These are phyloP conservation scores for Cyberlindnera amylophila DNA, from an alignment of 805 yeast species.

Conservation along the genomic window DNA sequence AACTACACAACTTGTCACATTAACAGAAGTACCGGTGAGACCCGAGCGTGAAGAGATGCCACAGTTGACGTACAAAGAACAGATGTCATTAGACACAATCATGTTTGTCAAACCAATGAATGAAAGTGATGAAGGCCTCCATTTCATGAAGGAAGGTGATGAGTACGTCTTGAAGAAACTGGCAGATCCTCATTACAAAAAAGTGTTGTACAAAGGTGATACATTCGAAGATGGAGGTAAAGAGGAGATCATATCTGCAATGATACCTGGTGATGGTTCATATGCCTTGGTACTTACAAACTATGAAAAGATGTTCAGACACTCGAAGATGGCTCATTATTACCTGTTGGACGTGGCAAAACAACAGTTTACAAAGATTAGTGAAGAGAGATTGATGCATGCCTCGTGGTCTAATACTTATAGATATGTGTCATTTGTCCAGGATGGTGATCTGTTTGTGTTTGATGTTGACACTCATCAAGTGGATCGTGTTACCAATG, in stretches of 20 bases:
- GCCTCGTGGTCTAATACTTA: slow-evolving; percentile 62
- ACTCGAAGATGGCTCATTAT: slow-evolving; percentile 58
- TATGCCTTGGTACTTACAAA: slow-evolving; percentile 57
- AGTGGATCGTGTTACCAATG: slow-evolving; percentile 30
- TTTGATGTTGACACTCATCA: slow-evolving; percentile 31
- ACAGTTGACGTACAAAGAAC: background rate
- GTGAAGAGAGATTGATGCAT: slow-evolving; percentile 31
- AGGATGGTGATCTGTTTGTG: slow-evolving; percentile 50
- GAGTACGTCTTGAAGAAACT: slow-evolving; percentile 31
- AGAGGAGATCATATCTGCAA: slow-evolving; percentile 36
- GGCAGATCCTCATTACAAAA: slow-evolving; percentile 23
- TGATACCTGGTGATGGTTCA: slow-evolving; percentile 40
- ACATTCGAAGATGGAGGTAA: slow-evolving; percentile 41
- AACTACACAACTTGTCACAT: slow-evolving; percentile 3
- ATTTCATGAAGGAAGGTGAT: slow-evolving; percentile 23
- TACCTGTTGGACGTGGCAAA: slow-evolving; percentile 55
- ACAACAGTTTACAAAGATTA: slow-evolving; percentile 31
- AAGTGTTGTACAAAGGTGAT: slow-evolving; percentile 26
- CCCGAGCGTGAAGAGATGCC: slow-evolving; percentile 14
- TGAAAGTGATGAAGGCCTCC: slow-evolving; percentile 43
- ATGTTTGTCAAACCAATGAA: slow-evolving; percentile 1
- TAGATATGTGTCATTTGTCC: slow-evolving; percentile 52
- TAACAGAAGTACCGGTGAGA: slow-evolving; percentile 12
- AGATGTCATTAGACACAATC: background rate
- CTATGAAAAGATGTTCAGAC: slow-evolving; percentile 53